phyloP scores from a whole-genome alignment of 805 yeast species.

The Metschnikowia hibisci region DNA sequence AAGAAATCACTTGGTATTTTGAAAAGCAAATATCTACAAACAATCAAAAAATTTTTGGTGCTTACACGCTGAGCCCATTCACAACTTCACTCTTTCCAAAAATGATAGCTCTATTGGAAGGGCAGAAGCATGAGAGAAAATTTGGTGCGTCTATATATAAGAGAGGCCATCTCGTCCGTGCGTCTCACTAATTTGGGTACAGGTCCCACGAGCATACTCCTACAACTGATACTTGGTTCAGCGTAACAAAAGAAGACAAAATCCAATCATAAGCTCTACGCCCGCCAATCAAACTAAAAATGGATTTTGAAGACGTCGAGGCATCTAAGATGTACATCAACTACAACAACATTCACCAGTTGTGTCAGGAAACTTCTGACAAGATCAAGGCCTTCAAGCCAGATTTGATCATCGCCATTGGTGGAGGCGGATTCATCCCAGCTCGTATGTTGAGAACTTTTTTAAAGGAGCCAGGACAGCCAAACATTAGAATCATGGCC shows the following conservation, averaged over 20 bases:
- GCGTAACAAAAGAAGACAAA: neutral
- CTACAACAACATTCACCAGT: constrained; percentile 77
- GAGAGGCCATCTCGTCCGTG: constrained; percentile 4
- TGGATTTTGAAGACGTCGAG: constrained; percentile 21
- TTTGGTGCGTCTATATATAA: neutral
- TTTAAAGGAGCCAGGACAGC: constrained; percentile 79
- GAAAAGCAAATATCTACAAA: too few relatives aligned
- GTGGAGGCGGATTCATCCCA: constrained; percentile 97
- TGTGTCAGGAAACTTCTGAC: constrained; percentile 66
- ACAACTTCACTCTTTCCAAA: too few relatives aligned
- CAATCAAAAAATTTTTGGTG: too few relatives aligned
- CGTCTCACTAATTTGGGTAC: constrained; percentile 6
- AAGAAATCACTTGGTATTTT: too few relatives aligned
- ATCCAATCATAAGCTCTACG: too few relatives aligned
- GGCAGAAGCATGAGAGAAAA: neutral
- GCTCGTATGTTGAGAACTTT: constrained; percentile 94
- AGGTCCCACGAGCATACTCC: constrained; percentile 4
- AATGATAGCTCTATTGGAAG: neutral
- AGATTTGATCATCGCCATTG: constrained; percentile 77
- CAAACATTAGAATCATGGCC: constrained; percentile 92
- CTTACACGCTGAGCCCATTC: too few relatives aligned
- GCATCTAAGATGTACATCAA: constrained; percentile 50
- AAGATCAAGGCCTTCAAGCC: constrained; percentile 42
- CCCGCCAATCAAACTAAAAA: constrained; percentile 5
- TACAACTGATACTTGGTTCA: neutral